Percentiles rank a stretch among this genome's conserved stretches.
phyloP scores from a whole-genome alignment of 495 filamentous ascomycete genomes.

The Xylaria palmicola region DNA sequence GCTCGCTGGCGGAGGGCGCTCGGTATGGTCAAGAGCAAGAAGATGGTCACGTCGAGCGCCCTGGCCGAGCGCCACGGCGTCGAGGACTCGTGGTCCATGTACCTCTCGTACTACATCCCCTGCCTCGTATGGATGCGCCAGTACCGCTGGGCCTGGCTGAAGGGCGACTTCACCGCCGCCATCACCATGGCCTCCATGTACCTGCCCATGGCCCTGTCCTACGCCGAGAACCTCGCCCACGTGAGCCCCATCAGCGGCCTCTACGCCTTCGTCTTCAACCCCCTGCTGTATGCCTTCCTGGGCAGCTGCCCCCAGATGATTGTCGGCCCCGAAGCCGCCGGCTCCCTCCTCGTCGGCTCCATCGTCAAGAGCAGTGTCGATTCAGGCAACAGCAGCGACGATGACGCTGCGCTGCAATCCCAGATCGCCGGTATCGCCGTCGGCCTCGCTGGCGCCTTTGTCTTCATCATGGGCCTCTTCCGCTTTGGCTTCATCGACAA shows the following conservation, averaged over 20 bases:
- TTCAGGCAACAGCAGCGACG: slow-evolving; percentile 65
- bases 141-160: slow-evolving; percentile 76
- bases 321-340: slow-evolving; percentile 94
- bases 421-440: slow-evolving; percentile 87
- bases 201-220: slow-evolving; percentile 92
- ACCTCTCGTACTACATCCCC: slow-evolving; percentile 90
- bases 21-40: slow-evolving; percentile 50
- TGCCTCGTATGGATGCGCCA: slow-evolving; percentile 83
- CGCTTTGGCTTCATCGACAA: slow-evolving; percentile 94
- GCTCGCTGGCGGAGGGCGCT: slow-evolving; percentile 36
- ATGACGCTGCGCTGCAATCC: slow-evolving; percentile 68
- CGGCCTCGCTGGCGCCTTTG: slow-evolving; percentile 80
- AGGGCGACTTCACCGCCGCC: slow-evolving; percentile 82
- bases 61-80: slow-evolving; percentile 63
- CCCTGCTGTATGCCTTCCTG: slow-evolving; percentile 82
- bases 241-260: slow-evolving; percentile 93
- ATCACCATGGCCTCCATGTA: slow-evolving; percentile 96
- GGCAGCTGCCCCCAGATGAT: slow-evolving; percentile 91
- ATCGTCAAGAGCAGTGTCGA: slow-evolving; percentile 79
- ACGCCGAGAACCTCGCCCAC: slow-evolving; percentile 91
- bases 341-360: slow-evolving; percentile 82
- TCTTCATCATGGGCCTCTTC: slow-evolving; percentile 77
- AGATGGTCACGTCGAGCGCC: slow-evolving; percentile 60
- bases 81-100: slow-evolving; percentile 60
- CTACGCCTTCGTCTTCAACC: slow-evolving; percentile 91